Percentiles rank a stretch among this genome's conserved stretches.
Evolutionary conservation across 2,329 filamentous ascomycete species (phyloP).

Genomic region (Neocucurbitaria cava): DNA sequence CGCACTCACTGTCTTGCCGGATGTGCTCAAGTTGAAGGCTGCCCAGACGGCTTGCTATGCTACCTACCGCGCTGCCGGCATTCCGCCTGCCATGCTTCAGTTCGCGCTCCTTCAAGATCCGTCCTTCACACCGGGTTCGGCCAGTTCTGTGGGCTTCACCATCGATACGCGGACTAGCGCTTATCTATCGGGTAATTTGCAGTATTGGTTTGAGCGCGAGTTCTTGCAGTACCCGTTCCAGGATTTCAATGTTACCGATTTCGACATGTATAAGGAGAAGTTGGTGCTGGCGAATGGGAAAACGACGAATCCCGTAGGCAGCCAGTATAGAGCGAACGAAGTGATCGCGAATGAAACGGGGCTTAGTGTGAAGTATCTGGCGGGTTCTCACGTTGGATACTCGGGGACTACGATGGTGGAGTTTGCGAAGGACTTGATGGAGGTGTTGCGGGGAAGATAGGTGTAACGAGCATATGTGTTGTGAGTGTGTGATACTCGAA

Average conservation of each 20-base stretch:
- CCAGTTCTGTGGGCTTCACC: background rate
- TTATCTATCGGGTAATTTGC: conserved; percentile 5
- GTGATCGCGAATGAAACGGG: conserved; percentile 13
- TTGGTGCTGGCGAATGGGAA: conserved; percentile 13
- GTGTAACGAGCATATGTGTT: background rate
- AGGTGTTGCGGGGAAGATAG: background rate
- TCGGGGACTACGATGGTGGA: background rate
- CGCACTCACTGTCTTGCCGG: conserved; percentile 9
- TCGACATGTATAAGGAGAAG: conserved; percentile 6
- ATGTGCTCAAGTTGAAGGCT: background rate
- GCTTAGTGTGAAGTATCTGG: conserved; percentile 9
- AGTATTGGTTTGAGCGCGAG: conserved; percentile 23
- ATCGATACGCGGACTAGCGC: background rate
- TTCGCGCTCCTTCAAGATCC: background rate
- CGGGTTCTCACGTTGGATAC: conserved; percentile 18
- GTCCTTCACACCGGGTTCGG: background rate
- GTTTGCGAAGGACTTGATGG: background rate
- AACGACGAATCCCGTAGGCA: background rate
- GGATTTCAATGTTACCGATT: conserved; percentile 2
- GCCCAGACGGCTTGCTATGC: conserved; percentile 7
- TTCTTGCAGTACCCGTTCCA: conserved; percentile 14
- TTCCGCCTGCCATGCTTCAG: conserved; percentile 11
- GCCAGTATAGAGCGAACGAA: conserved; percentile 10
- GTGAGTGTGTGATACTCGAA: background rate
- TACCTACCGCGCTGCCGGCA: conserved; percentile 16